These are phyloP conservation scores for Colletotrichum neosansevieriae DNA, from an alignment of 2,329 filamentous ascomycete genomes.

Conservation along the genomic window DNA sequence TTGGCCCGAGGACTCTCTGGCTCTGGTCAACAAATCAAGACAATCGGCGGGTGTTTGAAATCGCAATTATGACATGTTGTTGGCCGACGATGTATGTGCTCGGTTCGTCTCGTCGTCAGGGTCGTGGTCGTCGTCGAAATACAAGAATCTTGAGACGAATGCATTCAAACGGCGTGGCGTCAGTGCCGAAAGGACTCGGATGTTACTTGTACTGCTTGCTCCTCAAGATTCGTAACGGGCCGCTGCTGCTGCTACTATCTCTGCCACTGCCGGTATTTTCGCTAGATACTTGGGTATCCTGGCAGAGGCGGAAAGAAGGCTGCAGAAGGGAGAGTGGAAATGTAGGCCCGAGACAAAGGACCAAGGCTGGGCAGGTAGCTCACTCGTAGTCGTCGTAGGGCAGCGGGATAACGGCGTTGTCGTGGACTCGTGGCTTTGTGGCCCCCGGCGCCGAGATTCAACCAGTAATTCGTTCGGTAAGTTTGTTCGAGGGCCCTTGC, in stretches of 20 bases:
- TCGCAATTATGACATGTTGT: constrained; percentile 25
- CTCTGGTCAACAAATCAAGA: constrained; percentile 29
- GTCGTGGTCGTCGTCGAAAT: background rate
- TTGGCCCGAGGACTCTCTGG: background rate
- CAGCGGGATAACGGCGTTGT: background rate
- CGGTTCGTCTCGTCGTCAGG: constrained; percentile 13
- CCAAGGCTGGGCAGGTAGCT: too few relatives aligned
- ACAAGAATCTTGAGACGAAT: constrained; percentile 8
- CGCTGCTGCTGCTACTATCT: too few relatives aligned
- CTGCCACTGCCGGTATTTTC: too few relatives aligned
- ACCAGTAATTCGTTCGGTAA: too few relatives aligned
- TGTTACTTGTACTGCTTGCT: background rate
- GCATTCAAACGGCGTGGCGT: constrained; percentile 27
- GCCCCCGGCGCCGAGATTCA: too few relatives aligned
- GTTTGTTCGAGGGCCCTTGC: too few relatives aligned
- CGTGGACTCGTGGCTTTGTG: background rate
- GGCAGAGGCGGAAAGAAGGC: too few relatives aligned
- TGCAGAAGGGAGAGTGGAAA: too few relatives aligned
- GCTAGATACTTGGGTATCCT: too few relatives aligned
- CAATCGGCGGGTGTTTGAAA: background rate
- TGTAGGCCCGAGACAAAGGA: too few relatives aligned
- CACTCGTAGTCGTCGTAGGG: background rate
- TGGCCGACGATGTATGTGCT: background rate
- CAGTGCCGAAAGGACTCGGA: background rate
- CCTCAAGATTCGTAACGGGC: background rate